Percentiles rank a stretch among this genome's conserved stretches.
Evolutionary conservation across 2,329 filamentous ascomycete genomes (phyloP).

Genomic region (Paecilomyces fulvus): DNA sequence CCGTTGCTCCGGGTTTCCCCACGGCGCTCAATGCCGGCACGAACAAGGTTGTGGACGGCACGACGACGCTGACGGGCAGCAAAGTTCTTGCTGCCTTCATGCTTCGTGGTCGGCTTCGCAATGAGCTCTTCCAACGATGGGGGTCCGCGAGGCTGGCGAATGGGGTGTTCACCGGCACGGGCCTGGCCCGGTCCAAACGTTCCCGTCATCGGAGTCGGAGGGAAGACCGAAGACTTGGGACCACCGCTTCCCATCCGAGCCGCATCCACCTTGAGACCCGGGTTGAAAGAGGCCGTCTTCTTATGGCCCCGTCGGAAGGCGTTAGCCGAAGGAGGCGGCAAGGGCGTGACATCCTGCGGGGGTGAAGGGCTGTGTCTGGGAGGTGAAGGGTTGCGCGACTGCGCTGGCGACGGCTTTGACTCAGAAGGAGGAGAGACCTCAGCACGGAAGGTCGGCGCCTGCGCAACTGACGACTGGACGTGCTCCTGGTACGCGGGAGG

Average conservation of each 20-base stretch:
- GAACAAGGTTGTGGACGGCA: slow-evolving; percentile 84
- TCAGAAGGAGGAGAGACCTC: slow-evolving; percentile 73
- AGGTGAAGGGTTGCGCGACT: slow-evolving; percentile 55
- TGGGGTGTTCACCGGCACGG: slow-evolving; percentile 87
- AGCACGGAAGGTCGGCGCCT: slow-evolving; percentile 58
- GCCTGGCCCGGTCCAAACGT: slow-evolving; percentile 88
- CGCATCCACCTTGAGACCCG: slow-evolving; percentile 48
- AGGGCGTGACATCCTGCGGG: slow-evolving; percentile 58
- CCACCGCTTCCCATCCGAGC: slow-evolving; percentile 50
- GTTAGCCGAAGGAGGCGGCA: slow-evolving; percentile 81
- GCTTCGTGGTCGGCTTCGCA: slow-evolving; percentile 80
- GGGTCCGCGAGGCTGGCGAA: slow-evolving; percentile 86
- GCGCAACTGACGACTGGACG: slow-evolving; percentile 43
- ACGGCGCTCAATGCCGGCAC: slow-evolving; percentile 79
- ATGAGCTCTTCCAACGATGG: slow-evolving; percentile 86
- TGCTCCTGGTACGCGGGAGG: slow-evolving; percentile 22
- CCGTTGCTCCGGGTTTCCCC: slow-evolving; percentile 58
- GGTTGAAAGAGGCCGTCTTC: slow-evolving; percentile 69
- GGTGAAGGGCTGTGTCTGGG: slow-evolving; percentile 59
- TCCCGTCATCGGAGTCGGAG: slow-evolving; percentile 70
- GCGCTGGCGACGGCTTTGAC: slow-evolving; percentile 46
- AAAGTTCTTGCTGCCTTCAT: slow-evolving; percentile 97
- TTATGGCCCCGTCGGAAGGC: slow-evolving; percentile 91
- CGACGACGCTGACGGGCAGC: slow-evolving; percentile 83
- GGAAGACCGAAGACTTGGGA: slow-evolving; percentile 72